Base-by-base conservation (phyloP, 2,329 filamentous ascomycete species). In the Aspergillus candidus region DNA sequence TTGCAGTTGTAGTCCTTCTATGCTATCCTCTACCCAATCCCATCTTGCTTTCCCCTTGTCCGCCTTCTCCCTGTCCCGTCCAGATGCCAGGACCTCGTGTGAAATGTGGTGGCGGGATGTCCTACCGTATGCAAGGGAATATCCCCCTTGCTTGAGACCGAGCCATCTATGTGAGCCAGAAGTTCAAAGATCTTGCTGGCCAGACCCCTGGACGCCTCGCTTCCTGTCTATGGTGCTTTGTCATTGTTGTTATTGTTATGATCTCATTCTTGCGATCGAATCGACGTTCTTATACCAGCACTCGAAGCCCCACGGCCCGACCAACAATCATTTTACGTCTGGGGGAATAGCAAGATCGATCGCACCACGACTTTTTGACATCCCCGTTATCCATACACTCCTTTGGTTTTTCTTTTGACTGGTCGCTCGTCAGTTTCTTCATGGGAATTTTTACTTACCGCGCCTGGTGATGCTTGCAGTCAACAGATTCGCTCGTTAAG, bases 391-490 rank as follows among this genome's bases (percentile, higher is more conserved):
- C 30, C 29, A 37, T 18, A 8, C 22, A 27, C 11, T 27, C 13
- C 14, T 32, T 7, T 40, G 27, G 13, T 15, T 35, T 29, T n/a
- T 32, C 41, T 35, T 27, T 40, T 11, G 29, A 30, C 36, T 32
- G 32, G 34, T 12, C 30, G 34, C 27, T 47, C 33, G 14, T 11
- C 15, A 38, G 34, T 27, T 11, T 38, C 22, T 38, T 27, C 39
- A 11, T n/a, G 18, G 33, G 34, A n/a, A 42, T 44, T 42, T 37
- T 47, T 44, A 53, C 50, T 43, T 43, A 43, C 47, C 42, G 43
- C 30, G 44, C 37, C 33, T 44, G 44, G 36, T 38, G 45, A 48
- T 42, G 44, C 32, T 42, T 49, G 30, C 46, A 56, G 53, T 41
- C 36, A 41, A 49, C 32, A 40, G 34, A 37, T 46, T 47, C 38